Percentiles rank a stretch among this genome's conserved stretches.
These are phyloP conservation scores for Boletus insuetus DNA, from an alignment of 768 basidiomycete species.

Conservation along the genomic window DNA sequence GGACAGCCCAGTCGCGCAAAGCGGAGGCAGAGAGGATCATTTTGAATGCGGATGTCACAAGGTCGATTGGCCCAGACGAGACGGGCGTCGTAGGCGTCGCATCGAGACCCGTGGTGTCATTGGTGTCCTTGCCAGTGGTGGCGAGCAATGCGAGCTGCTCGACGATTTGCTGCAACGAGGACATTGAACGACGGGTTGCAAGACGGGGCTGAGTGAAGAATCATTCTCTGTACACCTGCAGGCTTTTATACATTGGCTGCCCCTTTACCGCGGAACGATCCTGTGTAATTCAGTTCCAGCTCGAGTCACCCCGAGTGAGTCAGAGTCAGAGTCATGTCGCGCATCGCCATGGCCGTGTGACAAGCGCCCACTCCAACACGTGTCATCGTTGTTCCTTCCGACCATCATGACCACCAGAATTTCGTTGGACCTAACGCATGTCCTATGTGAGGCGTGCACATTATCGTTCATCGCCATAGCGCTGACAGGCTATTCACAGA, in stretches of 20 bases:
- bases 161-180: constrained; percentile 29
- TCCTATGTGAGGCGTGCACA: constrained; percentile 47
- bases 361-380: too few species aligned
- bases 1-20: constrained; percentile 60
- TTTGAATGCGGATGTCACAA: constrained; percentile 37
- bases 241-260: too few species aligned
- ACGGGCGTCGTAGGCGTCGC: constrained; percentile 9
- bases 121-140: constrained; percentile 13
- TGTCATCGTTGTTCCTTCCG: too few species aligned
- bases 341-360: too few species aligned
- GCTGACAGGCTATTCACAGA: constrained; percentile 38
- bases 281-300: too few species aligned
- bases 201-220: not conserved
- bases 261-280: too few species aligned
- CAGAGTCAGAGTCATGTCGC: too few species aligned
- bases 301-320: too few species aligned
- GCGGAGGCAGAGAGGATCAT: constrained; percentile 53
- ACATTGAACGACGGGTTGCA: constrained; percentile 9
- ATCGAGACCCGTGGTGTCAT: constrained; percentile 12
- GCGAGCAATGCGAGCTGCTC: constrained; percentile 28
- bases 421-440: constrained; percentile 65
- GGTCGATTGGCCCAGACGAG: constrained; percentile 20
- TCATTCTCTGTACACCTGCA: too few species aligned
- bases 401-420: constrained; percentile 26
- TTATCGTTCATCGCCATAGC: not conserved